These are phyloP conservation scores for Stentor coeruleus DNA, from an alignment of 73 alveolate species.

Conservation along the genomic window DNA sequence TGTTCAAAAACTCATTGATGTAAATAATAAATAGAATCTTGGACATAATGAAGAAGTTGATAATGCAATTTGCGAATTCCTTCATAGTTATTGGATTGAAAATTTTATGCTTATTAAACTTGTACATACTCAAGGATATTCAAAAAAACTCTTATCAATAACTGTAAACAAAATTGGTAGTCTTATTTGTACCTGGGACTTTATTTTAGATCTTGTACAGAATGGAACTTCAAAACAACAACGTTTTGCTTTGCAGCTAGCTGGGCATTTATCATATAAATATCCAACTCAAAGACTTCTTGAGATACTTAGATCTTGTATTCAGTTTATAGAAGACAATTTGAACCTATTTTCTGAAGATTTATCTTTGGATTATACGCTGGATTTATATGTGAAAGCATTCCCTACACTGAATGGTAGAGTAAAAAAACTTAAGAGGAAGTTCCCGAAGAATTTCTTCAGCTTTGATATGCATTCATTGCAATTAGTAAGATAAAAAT, in stretches of 20 bases:
- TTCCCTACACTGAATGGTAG: slow-evolving; percentile 1
- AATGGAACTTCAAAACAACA: slow-evolving; percentile 14
- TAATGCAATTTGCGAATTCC: background rate
- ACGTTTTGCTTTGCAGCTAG: slow-evolving; percentile 9
- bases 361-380: background rate
- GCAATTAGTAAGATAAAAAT: slow-evolving; percentile 15
- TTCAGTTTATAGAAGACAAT: slow-evolving; percentile 23
- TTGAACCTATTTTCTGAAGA: slow-evolving; percentile 11
- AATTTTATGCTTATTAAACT: background rate
- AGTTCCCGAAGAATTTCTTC: slow-evolving; percentile 9
- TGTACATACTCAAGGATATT: slow-evolving; percentile 12
- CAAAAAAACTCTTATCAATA: background rate
- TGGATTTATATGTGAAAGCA: slow-evolving; percentile 1
- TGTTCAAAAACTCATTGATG: slow-evolving; percentile 11
- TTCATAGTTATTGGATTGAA: slow-evolving; percentile 16
- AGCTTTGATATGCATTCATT: background rate
- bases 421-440: background rate
- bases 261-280: slow-evolving; percentile 20
- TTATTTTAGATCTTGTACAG: slow-evolving; percentile 3
- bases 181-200: slow-evolving; percentile 21
- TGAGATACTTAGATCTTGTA: slow-evolving; percentile 1
- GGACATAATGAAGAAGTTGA: slow-evolving; percentile 12
- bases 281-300: slow-evolving; percentile 13
- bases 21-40: background rate
- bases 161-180: slow-evolving; percentile 10